Conservation (phyloP, 306 rosid species). For the Quercus gilva region DNA sequence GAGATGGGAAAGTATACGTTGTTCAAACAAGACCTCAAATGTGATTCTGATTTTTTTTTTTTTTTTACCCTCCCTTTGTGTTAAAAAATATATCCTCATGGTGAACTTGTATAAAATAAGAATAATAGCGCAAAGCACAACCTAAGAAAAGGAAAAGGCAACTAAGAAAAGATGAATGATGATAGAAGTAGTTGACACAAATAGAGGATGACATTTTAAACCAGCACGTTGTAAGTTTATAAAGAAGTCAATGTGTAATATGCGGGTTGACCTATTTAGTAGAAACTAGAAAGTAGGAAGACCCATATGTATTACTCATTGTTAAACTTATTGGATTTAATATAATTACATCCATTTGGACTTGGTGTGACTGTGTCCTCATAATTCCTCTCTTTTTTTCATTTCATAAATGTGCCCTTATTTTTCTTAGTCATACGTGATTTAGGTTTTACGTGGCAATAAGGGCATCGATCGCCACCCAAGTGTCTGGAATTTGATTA, state of each 20-base stretch:
- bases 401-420: too few relatives aligned
- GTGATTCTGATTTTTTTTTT: conserved; percentile 33
- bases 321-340: neutral
- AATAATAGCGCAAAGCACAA: neutral
- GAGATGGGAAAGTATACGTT: conserved; percentile 80
- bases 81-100: neutral
- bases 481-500: neutral
- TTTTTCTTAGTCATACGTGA: too few relatives aligned
- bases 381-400: too few relatives aligned
- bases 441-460: neutral
- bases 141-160: neutral
- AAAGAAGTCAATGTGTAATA: neutral
- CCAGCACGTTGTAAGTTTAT: neutral
- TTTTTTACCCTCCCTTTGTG: neutral
- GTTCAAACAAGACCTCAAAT: conserved; percentile 98
- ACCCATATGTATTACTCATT: neutral
- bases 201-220: neutral
- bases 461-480: neutral
- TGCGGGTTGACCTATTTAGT: neutral
- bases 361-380: neutral
- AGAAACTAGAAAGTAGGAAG: too few relatives aligned
- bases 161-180: neutral
- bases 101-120: neutral
- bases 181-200: neutral
- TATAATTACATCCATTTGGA: neutral